Evolutionary conservation across 106 monocot species (phyloP).

Genomic region (Posidonia australis): DNA sequence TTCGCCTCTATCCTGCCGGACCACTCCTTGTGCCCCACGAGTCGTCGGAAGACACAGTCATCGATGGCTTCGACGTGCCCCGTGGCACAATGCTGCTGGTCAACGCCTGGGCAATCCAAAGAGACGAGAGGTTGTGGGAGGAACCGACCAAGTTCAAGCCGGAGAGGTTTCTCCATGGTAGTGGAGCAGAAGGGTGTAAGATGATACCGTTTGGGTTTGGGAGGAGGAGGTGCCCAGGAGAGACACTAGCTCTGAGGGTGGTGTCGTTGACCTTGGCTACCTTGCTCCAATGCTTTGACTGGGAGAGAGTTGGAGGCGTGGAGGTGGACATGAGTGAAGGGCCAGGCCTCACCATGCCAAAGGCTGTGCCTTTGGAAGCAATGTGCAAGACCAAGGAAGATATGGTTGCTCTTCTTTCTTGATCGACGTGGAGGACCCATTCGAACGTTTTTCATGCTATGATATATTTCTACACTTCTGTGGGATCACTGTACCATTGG

Average conservation of each 20-base stretch:
- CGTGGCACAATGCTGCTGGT: slow-evolving; percentile 3
- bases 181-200: neutral
- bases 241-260: slow-evolving; percentile 24
- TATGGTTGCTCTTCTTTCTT: neutral
- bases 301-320: slow-evolving; percentile 23
- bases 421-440: too few species aligned
- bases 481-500: too few species aligned
- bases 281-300: slow-evolving; percentile 53
- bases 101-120: neutral
- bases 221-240: slow-evolving; percentile 45
- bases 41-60: neutral
- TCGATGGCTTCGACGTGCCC: slow-evolving; percentile 1
- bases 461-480: too few species aligned
- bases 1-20: slow-evolving; percentile 9
- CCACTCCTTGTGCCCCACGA: slow-evolving; percentile 12
- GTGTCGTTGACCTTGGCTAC: slow-evolving; percentile 26
- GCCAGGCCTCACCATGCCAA: slow-evolving; percentile 25
- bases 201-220: slow-evolving; percentile 47
- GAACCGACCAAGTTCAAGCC: slow-evolving; percentile 6
- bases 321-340: slow-evolving; percentile 48
- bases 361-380: slow-evolving; percentile 21
- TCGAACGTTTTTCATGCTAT: too few species aligned
- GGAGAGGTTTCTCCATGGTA: slow-evolving; percentile 15
- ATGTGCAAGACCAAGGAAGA: slow-evolving; percentile 11
- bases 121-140: slow-evolving; percentile 8